Evolutionary conservation across 345 rosid genomes (phyloP), one percentile per base, ranked within the genome.

Genomic region (Brassica cretica): DNA sequence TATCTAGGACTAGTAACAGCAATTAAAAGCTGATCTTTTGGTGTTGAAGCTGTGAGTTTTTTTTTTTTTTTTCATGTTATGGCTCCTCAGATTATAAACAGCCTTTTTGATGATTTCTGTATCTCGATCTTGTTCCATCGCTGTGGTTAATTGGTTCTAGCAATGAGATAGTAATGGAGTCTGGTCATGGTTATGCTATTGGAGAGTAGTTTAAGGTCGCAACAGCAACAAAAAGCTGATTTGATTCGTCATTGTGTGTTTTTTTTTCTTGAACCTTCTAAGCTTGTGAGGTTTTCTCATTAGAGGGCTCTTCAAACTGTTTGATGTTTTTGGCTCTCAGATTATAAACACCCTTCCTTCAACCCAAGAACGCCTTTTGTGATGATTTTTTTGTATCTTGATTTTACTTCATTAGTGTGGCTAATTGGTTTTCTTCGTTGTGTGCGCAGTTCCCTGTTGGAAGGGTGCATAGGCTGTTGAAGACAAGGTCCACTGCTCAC

Each of bases 391-490:
- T 0, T 63, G 55, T 24, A 15, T 25, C 14, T 56, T 2, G n/a
- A 67, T 24, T 5, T 60, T 68, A 21, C 24, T 21, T 21, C 24
- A 21, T 44, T 70, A 12, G 6, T 67, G 6, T 15, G 10, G 29
- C 62, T 58, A 19, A 58, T 39, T 12, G 2, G 8, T 11, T 11
- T 1, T 0, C 3, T 12, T 24, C 16, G n/a, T 1, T 35, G 8
- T 35, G 10, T 68, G 39, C 79, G 66, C 78, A 89, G 94, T 88
- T 89, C 60, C 92, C 94, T 0, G 92, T 88, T 8, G 92, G 92
- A 46, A 83, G 92, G 60, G 87, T 89, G 19, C 94, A 89, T 76
- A 86, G 94, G 0, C 86, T 84, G 62, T 81, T 89, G 68, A 88
- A 89, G 82, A 69, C 84, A 0, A 88, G 91, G 84, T 87, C 84